These are phyloP conservation scores for Musa acuminata DNA, from an alignment of 176 grass and related monocot species.

Conservation along the genomic window DNA sequence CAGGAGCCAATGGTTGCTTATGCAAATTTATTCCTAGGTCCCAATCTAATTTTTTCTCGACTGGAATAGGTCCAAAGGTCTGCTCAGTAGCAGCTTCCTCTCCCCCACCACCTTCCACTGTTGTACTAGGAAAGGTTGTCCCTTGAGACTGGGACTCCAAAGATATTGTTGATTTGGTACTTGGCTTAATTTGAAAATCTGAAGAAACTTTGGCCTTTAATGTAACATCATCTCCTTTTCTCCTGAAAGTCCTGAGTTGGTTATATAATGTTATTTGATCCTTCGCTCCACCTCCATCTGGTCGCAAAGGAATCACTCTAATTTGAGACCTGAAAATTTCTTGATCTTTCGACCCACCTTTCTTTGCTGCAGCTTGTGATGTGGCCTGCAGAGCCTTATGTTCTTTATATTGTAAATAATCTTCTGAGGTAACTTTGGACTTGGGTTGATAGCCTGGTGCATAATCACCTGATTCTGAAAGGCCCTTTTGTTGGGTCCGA, in stretches of 20 bases:
- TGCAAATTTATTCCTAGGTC: constrained; percentile 34
- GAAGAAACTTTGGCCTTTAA: constrained; percentile 31
- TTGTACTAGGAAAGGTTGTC: constrained; percentile 26
- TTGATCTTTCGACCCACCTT: constrained; percentile 27
- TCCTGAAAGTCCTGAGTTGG: constrained; percentile 12
- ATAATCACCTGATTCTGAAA: constrained; percentile 30
- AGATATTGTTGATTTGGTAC: constrained; percentile 27
- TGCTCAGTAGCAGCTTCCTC: constrained; percentile 24
- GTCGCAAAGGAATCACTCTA: constrained; percentile 32
- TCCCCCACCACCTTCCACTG: constrained; percentile 32
- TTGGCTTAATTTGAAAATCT: constrained; percentile 18
- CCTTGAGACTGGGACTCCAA: constrained; percentile 29
- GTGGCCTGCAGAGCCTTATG: constrained; percentile 23
- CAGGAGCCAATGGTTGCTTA: constrained; percentile 26
- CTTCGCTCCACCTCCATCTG: constrained; percentile 27
- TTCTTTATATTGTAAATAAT: constrained; percentile 19
- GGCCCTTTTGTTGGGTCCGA: constrained; percentile 34
- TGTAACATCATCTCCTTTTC: constrained; percentile 29
- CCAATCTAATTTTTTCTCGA: not conserved
- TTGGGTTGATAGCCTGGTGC: constrained; percentile 10
- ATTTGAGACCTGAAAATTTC: constrained; percentile 21
- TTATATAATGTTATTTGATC: not conserved
- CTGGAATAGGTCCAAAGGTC: constrained; percentile 9
- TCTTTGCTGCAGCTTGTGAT: constrained; percentile 28
- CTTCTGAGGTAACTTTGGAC: constrained; percentile 12